Percentiles rank a stretch among this genome's conserved stretches.
phyloP scores from a whole-genome alignment of 495 filamentous ascomycete genomes.

The Pyrenula aspistea region DNA sequence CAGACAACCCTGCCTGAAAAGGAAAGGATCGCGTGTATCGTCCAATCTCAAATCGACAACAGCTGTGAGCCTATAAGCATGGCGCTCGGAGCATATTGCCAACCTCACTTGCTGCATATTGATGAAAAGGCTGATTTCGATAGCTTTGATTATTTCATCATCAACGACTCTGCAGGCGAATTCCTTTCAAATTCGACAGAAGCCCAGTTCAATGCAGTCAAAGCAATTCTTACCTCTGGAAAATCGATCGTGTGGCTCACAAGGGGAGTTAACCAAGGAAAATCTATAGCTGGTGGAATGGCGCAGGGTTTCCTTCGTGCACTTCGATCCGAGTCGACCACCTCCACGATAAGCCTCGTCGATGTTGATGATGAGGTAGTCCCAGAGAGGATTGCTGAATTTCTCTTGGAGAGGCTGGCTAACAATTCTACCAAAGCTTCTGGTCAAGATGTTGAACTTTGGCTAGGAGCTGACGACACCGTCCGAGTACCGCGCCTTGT shows the following conservation, averaged over 20 bases:
- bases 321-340: conserved; percentile 12
- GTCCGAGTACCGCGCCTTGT: neutral
- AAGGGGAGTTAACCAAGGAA: conserved; percentile 9
- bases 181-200: neutral
- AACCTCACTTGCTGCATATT: neutral
- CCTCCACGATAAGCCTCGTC: conserved; percentile 6
- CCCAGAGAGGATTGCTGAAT: neutral
- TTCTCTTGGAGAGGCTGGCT: conserved; percentile 4
- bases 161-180: neutral
- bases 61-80: neutral
- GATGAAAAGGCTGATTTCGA: neutral
- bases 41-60: neutral
- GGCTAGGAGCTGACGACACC: conserved; percentile 3
- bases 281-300: conserved; percentile 4
- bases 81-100: neutral
- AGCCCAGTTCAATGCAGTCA: neutral
- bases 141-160: neutral
- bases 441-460: conserved; percentile 11
- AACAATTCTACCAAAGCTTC: conserved; percentile 9
- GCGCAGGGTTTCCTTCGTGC: conserved; percentile 12
- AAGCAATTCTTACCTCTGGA: neutral
- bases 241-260: conserved; percentile 7
- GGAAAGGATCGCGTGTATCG: neutral
- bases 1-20: neutral
- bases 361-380: conserved; percentile 9